Base-by-base conservation (phyloP, 2,329 filamentous ascomycete species). In the Colletotrichum somersetense region DNA sequence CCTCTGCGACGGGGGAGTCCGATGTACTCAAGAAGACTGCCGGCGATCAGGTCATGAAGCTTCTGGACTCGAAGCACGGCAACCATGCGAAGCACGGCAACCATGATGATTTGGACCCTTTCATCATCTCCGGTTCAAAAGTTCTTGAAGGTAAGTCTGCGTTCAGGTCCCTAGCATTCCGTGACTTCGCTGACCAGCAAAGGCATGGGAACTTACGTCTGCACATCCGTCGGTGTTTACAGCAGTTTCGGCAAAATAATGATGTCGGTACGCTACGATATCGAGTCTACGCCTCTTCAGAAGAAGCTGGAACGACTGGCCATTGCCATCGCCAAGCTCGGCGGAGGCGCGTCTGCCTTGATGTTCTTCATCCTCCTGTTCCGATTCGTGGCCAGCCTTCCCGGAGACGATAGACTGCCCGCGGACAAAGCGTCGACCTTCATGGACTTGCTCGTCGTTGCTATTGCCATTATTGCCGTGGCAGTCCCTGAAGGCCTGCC, bases 311-410 rank as follows among this genome's bases (percentile, higher is more conserved):
- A 80, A 35, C 75, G 75, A 12, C 78, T 86, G 14, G 83, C 85
- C 35, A 80, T 81, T 64, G 78, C 76, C 48, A 85, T 86, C 53
- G 65, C 81, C 82, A 5, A 83, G 73, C 77, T 84, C 52, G 88
- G 87, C 75, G 89, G 89, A 66, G 91, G 93, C 44, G 92, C 93
- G 23, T 67, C 59, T 80, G 93, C 35, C 81, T 95, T 14, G 52
- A 85, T 96, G 33, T 96, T 96, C 79, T 83, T 94, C 65, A 91
- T 94, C 30, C 85, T 95, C 16, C 89, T 95, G 76, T 93, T 96
- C 84, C 91, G 93, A 77, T 95, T 95, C 78, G 83, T 93, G 30
- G 91, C 88, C 53, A 87, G 88, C 5, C 77, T 83, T 42, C 90
- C 88, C 75, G 50, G 76, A 26, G 79, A 75, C 0, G 81, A 83